These are phyloP conservation scores for Primulina tabacum DNA, from an alignment of 257 asterid species.

Conservation along the genomic window DNA sequence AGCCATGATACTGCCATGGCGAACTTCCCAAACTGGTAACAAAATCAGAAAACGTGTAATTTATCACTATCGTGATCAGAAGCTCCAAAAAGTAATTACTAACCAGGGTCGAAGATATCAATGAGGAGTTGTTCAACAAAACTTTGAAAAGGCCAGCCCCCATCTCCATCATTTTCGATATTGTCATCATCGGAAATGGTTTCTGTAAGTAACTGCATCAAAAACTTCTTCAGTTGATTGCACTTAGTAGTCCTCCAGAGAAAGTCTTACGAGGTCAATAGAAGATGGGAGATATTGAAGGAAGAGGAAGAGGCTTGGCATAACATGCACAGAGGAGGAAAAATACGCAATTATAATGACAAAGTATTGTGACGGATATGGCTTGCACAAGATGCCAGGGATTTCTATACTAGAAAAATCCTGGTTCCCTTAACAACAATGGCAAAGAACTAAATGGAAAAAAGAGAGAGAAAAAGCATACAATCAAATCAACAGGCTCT, in stretches of 20 bases:
- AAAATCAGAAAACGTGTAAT: constrained; percentile 22
- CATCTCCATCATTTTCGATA: constrained; percentile 74
- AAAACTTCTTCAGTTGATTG: constrained; percentile 33
- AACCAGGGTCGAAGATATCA: constrained; percentile 96
- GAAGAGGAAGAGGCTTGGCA: constrained; percentile 20
- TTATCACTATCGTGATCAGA: constrained; percentile 22
- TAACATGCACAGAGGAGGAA: constrained; percentile 13
- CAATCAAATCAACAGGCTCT: background rate
- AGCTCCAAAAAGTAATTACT: constrained; percentile 20
- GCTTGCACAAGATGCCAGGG: background rate
- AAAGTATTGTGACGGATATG: background rate
- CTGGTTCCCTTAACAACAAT: background rate
- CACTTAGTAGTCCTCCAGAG: constrained; percentile 22
- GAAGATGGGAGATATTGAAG: background rate
- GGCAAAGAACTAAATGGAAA: background rate
- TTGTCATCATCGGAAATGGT: constrained; percentile 73
- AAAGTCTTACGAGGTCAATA: background rate
- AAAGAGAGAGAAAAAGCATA: background rate
- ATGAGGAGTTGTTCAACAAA: constrained; percentile 91
- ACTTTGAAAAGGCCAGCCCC: constrained; percentile 87
- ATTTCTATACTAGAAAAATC: background rate
- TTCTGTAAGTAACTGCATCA: constrained; percentile 73
- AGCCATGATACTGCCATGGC: constrained; percentile 99
- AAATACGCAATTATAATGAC: constrained; percentile 6
- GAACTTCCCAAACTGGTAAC: constrained; percentile 93